Base-by-base conservation (phyloP, 1,284 basidiomycete genomes). In the Cryptococcus sp. region DNA sequence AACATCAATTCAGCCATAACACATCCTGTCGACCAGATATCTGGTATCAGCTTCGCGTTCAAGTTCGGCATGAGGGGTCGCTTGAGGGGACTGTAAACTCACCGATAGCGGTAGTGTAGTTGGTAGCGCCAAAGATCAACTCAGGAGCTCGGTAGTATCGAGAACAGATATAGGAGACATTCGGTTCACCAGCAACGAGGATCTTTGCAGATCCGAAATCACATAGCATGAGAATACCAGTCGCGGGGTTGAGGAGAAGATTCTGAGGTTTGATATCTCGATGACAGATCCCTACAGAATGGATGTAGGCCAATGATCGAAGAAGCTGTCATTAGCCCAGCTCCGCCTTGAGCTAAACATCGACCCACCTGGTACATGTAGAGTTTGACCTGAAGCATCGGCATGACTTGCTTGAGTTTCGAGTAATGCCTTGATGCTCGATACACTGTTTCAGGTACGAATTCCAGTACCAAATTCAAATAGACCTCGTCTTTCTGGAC, bases 21-120 rank as follows among this genome's bases (percentile, higher is more conserved):
- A 78, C 94, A 99, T 39, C 94, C 94, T 43, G 96, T 98, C 60
- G 93, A 98, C 94, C 94, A 99, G 68, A 99, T 94, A 76, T 99
- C 92, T 91, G 63, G 43, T 34, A 51, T 53, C 36, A 52, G 46
- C 31, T 45, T 19, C 16, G 49, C 25, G 18, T 46, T 42, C 19
- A 4, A 13, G 39, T 19, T 21, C n/a, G 34, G 11, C 34, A 10
- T 10, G 11, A n/a, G 11, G 34, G 34, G n/a, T 36, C 39, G 9
- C 14, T 41, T 7, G 7, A 9, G 9, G 18, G 39, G 19, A 14
- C 9, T 13, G 39, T 21, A 13, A 25, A 80, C 86, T 64, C 63
- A 90, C 91, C 92, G 69, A 99, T 99, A 76, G 97, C 97, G 64
- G 94, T 98, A n/a, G 93, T 97, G 81, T 99, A 99, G 81, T 99